Percentiles rank a stretch among this genome's conserved stretches.
Conservation (phyloP, 2,329 filamentous ascomycete species). For the Penicillium corylophilum region DNA sequence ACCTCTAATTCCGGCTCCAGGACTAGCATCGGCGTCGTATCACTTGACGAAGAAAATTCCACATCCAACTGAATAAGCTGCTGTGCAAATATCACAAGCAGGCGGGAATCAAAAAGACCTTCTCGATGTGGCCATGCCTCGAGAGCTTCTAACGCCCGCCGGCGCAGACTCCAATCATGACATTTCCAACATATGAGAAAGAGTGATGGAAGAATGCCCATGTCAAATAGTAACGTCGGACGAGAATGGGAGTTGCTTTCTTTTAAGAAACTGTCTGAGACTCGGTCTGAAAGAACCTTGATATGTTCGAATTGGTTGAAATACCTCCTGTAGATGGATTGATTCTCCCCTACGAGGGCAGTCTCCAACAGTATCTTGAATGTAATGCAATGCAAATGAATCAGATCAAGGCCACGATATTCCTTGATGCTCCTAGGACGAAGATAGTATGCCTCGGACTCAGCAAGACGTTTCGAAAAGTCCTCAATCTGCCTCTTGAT, state of each 20-base stretch:
- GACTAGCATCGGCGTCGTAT: neutral
- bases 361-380: slow-evolving; percentile 9
- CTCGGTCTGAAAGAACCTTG: neutral
- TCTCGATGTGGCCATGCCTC: slow-evolving; percentile 33
- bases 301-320: slow-evolving; percentile 5
- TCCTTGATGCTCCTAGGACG: neutral
- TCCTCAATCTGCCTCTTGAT: neutral
- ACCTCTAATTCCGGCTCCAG: neutral
- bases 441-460: neutral
- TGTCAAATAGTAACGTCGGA: slow-evolving; percentile 25
- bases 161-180: slow-evolving; percentile 22
- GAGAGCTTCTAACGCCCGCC: slow-evolving; percentile 29
- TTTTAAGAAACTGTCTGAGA: slow-evolving; percentile 2
- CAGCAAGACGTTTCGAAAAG: neutral
- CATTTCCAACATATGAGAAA: slow-evolving; percentile 35
- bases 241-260: neutral
- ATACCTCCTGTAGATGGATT: slow-evolving; percentile 4
- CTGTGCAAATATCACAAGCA: slow-evolving; percentile 28
- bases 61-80: slow-evolving; percentile 26
- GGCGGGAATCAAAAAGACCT: slow-evolving; percentile 36
- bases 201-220: slow-evolving; percentile 33
- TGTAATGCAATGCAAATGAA: slow-evolving; percentile 13
- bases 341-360: slow-evolving; percentile 6
- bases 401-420: slow-evolving; percentile 14
- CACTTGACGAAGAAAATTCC: neutral